These are phyloP conservation scores for Starmerella tilneyi DNA, from an alignment of 805 yeast species.

Conservation along the genomic window DNA sequence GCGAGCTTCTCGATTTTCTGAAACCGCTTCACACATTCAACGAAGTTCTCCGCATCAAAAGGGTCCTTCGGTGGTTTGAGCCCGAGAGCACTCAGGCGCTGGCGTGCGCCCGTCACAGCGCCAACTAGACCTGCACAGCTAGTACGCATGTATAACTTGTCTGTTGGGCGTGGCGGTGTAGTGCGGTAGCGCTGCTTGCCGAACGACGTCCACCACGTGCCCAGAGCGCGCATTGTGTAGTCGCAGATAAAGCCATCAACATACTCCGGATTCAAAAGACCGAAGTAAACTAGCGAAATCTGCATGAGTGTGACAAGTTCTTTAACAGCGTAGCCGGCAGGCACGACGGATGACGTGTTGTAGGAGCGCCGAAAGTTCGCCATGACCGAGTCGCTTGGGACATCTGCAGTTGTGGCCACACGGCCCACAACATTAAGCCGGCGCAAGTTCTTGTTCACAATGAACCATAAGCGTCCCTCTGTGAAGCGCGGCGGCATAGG, in stretches of 20 bases:
- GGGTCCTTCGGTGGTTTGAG: constrained; percentile 71
- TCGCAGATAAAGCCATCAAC: constrained; percentile 83
- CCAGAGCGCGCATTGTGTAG: constrained; percentile 60
- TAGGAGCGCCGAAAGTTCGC: constrained; percentile 74
- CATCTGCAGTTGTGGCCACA: constrained; percentile 55
- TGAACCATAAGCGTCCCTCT: constrained; percentile 39
- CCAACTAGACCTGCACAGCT: constrained; percentile 76
- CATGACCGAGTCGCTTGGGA: constrained; percentile 63
- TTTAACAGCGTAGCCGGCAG: constrained; percentile 53
- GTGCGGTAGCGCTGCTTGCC: constrained; percentile 37
- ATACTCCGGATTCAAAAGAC: constrained; percentile 51
- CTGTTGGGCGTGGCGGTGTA: constrained; percentile 19
- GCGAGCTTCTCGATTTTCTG: constrained; percentile 58
- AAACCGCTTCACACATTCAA: constrained; percentile 58
- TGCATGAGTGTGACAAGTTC: constrained; percentile 71
- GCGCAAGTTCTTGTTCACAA: constrained; percentile 65
- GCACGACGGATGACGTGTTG: constrained; percentile 41
- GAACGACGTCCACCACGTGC: constrained; percentile 70
- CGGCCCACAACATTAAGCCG: constrained; percentile 78
- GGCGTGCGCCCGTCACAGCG: constrained; percentile 55
- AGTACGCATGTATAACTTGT: constrained; percentile 20
- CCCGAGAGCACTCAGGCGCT: constrained; percentile 49
- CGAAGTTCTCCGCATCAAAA: constrained; percentile 60
- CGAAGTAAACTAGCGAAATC: constrained; percentile 66
- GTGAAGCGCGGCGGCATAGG: constrained; percentile 50